A percentile compares a stretch with the other conserved stretches of the same genome.
These are phyloP conservation scores for Pelagomonas calceolata DNA, from an alignment of 108 stramenopile species.

Conservation along the genomic window DNA sequence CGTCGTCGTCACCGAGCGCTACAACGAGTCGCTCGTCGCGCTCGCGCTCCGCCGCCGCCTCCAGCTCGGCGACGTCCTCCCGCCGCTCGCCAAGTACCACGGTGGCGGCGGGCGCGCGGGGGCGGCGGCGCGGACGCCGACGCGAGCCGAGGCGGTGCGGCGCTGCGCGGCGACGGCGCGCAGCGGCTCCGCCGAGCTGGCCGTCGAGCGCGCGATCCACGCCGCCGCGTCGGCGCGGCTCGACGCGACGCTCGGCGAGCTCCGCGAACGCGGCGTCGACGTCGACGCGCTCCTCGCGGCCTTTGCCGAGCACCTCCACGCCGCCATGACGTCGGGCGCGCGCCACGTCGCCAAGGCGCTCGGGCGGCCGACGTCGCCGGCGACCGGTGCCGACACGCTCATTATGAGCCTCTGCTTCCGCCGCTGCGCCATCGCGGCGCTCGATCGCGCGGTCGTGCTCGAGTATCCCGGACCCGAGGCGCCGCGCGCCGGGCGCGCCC, in stretches of 20 bases:
- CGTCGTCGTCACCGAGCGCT: background rate
- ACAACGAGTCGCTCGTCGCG: background rate
- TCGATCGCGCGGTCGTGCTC: background rate
- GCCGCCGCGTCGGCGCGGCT: background rate
- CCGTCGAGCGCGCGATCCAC: background rate
- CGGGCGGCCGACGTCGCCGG: background rate
- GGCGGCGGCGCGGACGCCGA: too few species aligned
- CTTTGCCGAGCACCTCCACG: background rate
- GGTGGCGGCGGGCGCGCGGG: too few species aligned
- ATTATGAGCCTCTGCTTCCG: background rate
- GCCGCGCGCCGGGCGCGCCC: too few species aligned
- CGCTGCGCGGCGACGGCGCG: too few species aligned
- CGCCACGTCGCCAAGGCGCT: background rate
- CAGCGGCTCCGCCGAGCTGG: too few species aligned
- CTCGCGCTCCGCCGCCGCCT: background rate
- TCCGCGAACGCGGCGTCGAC: background rate
- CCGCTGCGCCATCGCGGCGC: background rate
- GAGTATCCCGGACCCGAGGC: too few species aligned
- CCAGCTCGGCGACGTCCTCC: conserved; percentile 1
- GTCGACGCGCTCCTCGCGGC: background rate
- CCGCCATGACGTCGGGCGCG: background rate
- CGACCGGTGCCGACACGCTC: background rate
- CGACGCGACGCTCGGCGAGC: background rate
- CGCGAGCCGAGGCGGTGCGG: too few species aligned
- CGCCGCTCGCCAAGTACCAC: background rate